Base-by-base conservation (phyloP, 305 asterid genomes). In the Fraxinus ornus region DNA sequence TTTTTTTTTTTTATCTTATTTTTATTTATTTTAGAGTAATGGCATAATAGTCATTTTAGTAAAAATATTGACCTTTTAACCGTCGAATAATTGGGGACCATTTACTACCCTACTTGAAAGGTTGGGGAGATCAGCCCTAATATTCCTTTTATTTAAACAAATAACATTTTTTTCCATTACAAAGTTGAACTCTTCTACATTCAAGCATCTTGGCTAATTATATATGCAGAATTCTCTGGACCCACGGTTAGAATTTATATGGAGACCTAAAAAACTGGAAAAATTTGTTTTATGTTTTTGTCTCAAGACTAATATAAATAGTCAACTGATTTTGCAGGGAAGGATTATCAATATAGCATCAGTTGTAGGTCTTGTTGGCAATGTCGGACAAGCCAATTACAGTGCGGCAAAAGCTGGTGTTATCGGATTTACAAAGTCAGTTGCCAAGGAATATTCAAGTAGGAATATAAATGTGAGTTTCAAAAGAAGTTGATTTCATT, bases 351-450 rank as follows among this genome's bases (percentile, higher is more conserved):
- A 96, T 84, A 91, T 96, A 73, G 88, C 99, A 60, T 94, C 99
- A 2, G 98, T 96, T 52, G 99, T 96, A 35, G 98, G 99, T 79
- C 97, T 96, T 39, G 95, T 92, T 84, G 99, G 99, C 87, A 96
- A 96, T 87, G 90, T 86, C 68, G 99, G 99, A 77, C 99, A 95
- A 92, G 95, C 98, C 87, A 95, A 95, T 84, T 95, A 95, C 68
- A 92, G 98, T 88, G 98, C 99, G 64, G 98, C 98, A 84, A 95
- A 95, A 90, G 99, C 99, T 13, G 98, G 98, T 36, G 98, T 96
- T 35, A 93, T 96, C 90, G 99, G 99, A 52, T 86, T 96, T 28
- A 96, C 98, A 22, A 96, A 96, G 90, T 70, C 94, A 24, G 99
- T 96, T 81, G 99, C 99, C 71, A 96, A 91, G 90, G 99, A 96